Percentiles rank a stretch among this genome's conserved stretches.
phyloP scores from a whole-genome alignment of 352 stramenopile species.

The Pythium insidiosum region DNA sequence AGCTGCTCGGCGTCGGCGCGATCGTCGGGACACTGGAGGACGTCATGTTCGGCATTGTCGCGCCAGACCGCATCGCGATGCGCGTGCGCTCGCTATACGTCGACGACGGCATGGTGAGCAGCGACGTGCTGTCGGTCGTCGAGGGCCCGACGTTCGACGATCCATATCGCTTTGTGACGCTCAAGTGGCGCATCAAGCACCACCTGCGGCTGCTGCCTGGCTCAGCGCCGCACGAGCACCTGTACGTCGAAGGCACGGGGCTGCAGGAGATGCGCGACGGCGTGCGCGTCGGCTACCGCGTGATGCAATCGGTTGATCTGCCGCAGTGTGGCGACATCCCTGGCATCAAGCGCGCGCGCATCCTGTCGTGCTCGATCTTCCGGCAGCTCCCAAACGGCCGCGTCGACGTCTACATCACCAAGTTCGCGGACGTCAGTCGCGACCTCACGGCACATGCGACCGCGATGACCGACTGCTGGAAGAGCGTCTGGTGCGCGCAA shows the following conservation, averaged over 20 bases:
- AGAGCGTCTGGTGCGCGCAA: conserved; percentile 48
- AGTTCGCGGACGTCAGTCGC: conserved; percentile 36
- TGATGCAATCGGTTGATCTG: conserved; percentile 25
- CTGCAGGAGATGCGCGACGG: conserved; percentile 14
- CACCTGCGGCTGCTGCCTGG: background rate
- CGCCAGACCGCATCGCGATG: conserved; percentile 27
- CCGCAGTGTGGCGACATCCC: conserved; percentile 10
- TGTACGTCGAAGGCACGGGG: conserved; percentile 27
- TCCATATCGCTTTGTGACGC: conserved; percentile 36
- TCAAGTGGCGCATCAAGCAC: conserved; percentile 33
- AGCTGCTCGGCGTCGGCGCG: conserved; percentile 37
- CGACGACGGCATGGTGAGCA: conserved; percentile 29
- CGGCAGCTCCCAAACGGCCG: conserved; percentile 32
- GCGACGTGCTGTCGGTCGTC: conserved; percentile 20
- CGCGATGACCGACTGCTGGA: conserved; percentile 55
- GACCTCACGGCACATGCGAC: conserved; percentile 29
- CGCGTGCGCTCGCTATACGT: conserved; percentile 23
- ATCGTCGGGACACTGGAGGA: conserved; percentile 48
- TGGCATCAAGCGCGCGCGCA: conserved; percentile 9
- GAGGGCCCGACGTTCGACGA: conserved; percentile 17
- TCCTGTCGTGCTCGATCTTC: conserved; percentile 36
- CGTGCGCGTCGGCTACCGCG: conserved; percentile 20
- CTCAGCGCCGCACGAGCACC: conserved; percentile 21
- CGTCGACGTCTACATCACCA: conserved; percentile 61
- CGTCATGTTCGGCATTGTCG: conserved; percentile 45